phyloP scores from a whole-genome alignment of 345 rosid species.

The Geranium brycei region DNA sequence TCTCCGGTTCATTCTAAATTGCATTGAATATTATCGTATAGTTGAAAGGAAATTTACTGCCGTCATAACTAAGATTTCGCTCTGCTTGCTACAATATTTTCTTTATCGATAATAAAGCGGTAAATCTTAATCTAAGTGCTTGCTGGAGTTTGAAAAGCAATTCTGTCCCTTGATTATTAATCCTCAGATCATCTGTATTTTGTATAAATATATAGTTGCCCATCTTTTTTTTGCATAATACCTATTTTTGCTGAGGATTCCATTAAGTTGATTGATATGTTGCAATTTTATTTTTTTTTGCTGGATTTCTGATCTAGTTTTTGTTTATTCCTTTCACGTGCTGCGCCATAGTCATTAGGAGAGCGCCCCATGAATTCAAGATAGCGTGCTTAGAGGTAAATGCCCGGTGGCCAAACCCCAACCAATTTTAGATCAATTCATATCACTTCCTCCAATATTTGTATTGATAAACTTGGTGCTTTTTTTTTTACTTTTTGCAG shows the following conservation, averaged over 20 bases:
- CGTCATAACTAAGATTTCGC: no score
- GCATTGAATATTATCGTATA: no score
- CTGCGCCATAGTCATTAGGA: slow-evolving; percentile 56
- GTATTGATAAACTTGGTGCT: slow-evolving; percentile 1
- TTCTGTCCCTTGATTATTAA: no score
- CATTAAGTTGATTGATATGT: not conserved
- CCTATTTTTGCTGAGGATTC: not conserved
- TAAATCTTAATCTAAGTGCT: no score
- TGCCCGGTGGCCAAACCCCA: not conserved
- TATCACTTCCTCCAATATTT: not conserved
- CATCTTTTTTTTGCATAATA: not conserved
- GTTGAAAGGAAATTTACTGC: not conserved
- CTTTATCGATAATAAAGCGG: no score
- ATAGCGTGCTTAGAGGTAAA: slow-evolving; percentile 85
- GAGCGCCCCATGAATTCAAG: slow-evolving; percentile 94
- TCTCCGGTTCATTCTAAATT: not conserved
- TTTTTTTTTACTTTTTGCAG: slow-evolving; percentile 21
- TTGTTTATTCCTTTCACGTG: slow-evolving; percentile 2
- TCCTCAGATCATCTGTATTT: no score
- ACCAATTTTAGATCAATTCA: not conserved
- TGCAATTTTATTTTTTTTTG: no score
- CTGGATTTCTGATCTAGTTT: slow-evolving; percentile 5
- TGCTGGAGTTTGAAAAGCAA: no score
- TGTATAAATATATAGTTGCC: no score
- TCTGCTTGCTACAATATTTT: no score